Base-by-base conservation (phyloP, 2,329 filamentous ascomycete genomes). In the Zymoseptoria passerinii region DNA sequence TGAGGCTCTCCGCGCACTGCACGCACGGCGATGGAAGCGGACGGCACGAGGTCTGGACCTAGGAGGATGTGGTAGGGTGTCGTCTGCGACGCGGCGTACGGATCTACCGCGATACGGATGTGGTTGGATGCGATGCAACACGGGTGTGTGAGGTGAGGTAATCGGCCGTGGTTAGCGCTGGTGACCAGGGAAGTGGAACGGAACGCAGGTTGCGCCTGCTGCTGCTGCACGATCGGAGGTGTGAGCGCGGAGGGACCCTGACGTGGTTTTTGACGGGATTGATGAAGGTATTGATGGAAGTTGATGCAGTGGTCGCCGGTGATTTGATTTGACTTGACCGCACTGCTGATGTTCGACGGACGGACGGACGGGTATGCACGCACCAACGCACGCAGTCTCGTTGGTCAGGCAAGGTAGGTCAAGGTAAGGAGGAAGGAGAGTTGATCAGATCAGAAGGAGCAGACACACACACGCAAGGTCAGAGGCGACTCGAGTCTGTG, bases 1-100 rank as follows among this genome's bases (percentile, higher is more conserved):
- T 68, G 65, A 65, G 64, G 57, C 52, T 28, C 51, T 65, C 63
- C 50, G 48, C 53, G 57, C 55, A 61, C 57, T 53, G 53, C 49
- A 48, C 48, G 58, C 58, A 53, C 16, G 58, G 56, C 58, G 64
- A 66, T 67, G 61, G 61, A 59, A 56, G 53, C 58, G 58, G 48
- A 52, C 51, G 49, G 54, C 19, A 28, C 10, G 51, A 29, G 53
- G 40, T 54, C 48, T 55, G 4, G 50, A 35, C 1, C 35, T 16
- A 1, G 16, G 16, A 13, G 35, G 35, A 44, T n/a, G 35, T 40
- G 35, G 16, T 19, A 20, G 18, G 23, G 20, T 28, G 52, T 19
- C 4, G 52, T 28, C 23, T 10, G 23, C 23, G 27, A 28, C 52
- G 28, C 18, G 52, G 18, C 18, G 52, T 28, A 35, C 28, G 52